Conservation (phyloP, 257 asterid genomes). For the Leptodermis oblonga region DNA sequence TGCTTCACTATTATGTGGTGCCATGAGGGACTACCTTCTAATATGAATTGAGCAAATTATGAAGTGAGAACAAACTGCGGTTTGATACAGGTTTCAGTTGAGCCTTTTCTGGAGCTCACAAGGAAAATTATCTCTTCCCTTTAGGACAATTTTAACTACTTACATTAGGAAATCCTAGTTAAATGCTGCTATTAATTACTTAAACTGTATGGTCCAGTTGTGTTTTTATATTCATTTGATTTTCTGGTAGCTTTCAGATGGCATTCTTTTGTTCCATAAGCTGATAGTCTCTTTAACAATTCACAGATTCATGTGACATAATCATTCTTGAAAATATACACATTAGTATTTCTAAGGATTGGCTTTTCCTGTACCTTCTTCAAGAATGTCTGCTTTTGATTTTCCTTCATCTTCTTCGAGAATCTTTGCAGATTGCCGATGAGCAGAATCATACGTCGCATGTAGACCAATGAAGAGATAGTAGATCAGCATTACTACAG, state of each 20-base stretch:
- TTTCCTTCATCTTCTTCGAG: slow-evolving; percentile 15
- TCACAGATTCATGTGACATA: neutral
- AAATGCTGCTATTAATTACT: neutral
- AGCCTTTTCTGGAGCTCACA: slow-evolving; percentile 2
- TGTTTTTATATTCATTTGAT: neutral
- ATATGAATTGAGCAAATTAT: neutral
- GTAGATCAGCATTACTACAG: slow-evolving; percentile 29
- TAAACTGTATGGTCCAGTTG: neutral
- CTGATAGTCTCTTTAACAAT: neutral
- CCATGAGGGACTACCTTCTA: neutral
- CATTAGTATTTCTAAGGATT: neutral
- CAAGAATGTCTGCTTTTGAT: neutral
- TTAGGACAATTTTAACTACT: neutral
- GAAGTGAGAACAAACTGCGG: neutral
- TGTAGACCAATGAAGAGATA: slow-evolving; percentile 31
- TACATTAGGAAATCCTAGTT: neutral
- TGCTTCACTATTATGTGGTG: neutral
- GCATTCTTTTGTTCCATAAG: neutral
- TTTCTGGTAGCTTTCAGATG: neutral
- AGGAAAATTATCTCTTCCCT: neutral
- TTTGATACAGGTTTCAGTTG: slow-evolving; percentile 1
- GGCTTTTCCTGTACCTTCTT: slow-evolving; percentile 15
- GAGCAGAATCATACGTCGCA: slow-evolving; percentile 36
- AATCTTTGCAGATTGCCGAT: slow-evolving; percentile 12
- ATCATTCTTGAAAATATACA: no score